Evolutionary conservation across 2,329 filamentous ascomycete species (phyloP).

Genomic region (Dothideomycetidae sp.): DNA sequence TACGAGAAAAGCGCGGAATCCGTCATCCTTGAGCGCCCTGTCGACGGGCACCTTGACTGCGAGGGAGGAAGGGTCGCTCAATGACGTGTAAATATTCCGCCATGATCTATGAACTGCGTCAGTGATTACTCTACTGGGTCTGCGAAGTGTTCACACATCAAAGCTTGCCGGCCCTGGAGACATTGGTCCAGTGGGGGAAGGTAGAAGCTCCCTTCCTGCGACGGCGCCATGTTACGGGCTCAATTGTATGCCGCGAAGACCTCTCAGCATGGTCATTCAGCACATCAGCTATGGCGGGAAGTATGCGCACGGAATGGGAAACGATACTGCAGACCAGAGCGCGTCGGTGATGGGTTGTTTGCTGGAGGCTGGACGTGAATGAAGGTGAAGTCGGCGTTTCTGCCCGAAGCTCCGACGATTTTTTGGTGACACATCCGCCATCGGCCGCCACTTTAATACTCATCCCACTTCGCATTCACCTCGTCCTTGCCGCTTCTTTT

Average conservation of each 20-base stretch:
- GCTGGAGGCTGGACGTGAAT: neutral
- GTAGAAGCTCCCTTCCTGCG: constrained; percentile 32
- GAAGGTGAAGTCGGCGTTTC: neutral
- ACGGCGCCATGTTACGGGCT: constrained; percentile 7
- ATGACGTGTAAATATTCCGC: constrained; percentile 41
- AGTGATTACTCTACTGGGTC: constrained; percentile 5
- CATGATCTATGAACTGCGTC: constrained; percentile 42
- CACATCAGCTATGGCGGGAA: no score
- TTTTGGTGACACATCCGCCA: neutral
- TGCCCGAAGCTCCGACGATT: neutral
- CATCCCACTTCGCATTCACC: no score
- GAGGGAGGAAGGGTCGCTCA: constrained; percentile 50
- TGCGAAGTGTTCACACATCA: constrained; percentile 49
- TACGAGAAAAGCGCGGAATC: constrained; percentile 40
- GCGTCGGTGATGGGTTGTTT: no score
- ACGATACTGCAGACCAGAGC: no score
- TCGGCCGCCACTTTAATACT: neutral
- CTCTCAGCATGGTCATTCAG: neutral
- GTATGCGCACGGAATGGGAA: no score
- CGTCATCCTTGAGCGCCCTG: constrained; percentile 1
- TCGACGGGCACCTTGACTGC: constrained; percentile 46
- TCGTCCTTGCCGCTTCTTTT: no score
- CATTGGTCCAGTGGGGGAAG: constrained; percentile 77
- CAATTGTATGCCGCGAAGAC: constrained; percentile 1
- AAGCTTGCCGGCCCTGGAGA: constrained; percentile 61